Evolutionary conservation across 768 basidiomycete species (phyloP).

Genomic region (Saitozyma sp.): DNA sequence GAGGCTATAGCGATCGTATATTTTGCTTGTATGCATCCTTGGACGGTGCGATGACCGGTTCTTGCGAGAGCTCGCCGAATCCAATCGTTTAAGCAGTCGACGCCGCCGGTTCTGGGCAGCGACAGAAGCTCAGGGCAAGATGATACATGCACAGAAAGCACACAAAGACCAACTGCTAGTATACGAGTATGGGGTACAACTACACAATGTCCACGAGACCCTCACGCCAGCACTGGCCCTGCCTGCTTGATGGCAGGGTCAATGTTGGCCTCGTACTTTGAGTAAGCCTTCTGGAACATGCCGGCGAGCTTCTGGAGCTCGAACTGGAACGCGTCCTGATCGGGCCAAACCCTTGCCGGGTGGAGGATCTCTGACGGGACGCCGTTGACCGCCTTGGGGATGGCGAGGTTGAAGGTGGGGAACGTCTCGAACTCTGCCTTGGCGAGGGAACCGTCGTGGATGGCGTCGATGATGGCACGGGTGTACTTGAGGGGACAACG

Average conservation of each 20-base stretch:
- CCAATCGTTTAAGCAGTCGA: too few relatives aligned
- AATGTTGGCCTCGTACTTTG: slow-evolving; percentile 84
- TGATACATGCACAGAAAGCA: too few relatives aligned
- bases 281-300: slow-evolving; percentile 95
- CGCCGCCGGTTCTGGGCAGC: too few relatives aligned
- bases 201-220: too few relatives aligned
- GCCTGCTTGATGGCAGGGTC: slow-evolving; percentile 75
- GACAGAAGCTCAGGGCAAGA: too few relatives aligned
- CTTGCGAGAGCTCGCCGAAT: too few relatives aligned
- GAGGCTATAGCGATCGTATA: too few relatives aligned
- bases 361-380: slow-evolving; percentile 90
- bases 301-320: slow-evolving; percentile 83
- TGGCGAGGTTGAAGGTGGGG: slow-evolving; percentile 72
- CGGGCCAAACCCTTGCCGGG: slow-evolving; percentile 80
- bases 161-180: too few relatives aligned
- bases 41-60: too few relatives aligned
- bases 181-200: too few relatives aligned
- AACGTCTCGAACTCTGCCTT: slow-evolving; percentile 84
- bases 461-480: slow-evolving; percentile 92
- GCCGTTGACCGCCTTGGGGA: slow-evolving; percentile 79
- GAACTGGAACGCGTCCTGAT: slow-evolving; percentile 83
- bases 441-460: slow-evolving; percentile 88
- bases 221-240: slow-evolving; percentile 61
- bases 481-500: slow-evolving; percentile 96
- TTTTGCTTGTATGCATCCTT: too few relatives aligned